Conservation (phyloP, 345 rosid genomes). For the Lepidium didymum region DNA sequence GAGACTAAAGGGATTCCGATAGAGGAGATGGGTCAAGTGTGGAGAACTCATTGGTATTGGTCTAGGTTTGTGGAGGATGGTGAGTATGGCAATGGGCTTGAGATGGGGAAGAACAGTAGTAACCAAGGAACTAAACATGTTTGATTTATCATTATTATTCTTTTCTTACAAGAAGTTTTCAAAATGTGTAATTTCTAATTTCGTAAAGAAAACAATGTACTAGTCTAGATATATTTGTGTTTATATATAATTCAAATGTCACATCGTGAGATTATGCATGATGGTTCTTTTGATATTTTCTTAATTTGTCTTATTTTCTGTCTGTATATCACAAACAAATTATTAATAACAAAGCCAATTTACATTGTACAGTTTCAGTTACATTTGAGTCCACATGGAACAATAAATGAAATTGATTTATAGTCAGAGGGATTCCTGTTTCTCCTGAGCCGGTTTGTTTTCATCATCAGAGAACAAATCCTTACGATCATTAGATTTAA, state of each 20-base stretch:
- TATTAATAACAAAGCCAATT: no score
- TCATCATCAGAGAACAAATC: neutral
- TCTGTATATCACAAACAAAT: no score
- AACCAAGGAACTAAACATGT: constrained; percentile 28
- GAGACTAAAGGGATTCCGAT: constrained; percentile 34
- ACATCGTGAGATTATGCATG: constrained; percentile 1
- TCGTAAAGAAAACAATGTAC: constrained; percentile 11
- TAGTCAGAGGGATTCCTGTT: neutral
- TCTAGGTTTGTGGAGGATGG: constrained; percentile 30
- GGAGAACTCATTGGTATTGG: constrained; percentile 39
- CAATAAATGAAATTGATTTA: no score
- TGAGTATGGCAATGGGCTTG: constrained; percentile 23
- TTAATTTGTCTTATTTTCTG: neutral
- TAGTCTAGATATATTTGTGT: constrained; percentile 11
- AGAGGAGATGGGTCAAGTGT: constrained; percentile 35
- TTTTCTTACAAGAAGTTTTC: neutral
- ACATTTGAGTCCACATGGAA: no score
- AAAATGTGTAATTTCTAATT: constrained; percentile 4
- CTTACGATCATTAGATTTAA: neutral
- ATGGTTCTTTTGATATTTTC: neutral
- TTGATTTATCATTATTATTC: neutral
- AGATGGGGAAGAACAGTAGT: constrained; percentile 20
- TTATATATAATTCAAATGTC: constrained; percentile 18
- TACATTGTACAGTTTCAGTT: no score
- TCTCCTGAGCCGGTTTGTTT: neutral